Conservation (phyloP, 805 yeast genomes). For the Yarrowia sp. region DNA sequence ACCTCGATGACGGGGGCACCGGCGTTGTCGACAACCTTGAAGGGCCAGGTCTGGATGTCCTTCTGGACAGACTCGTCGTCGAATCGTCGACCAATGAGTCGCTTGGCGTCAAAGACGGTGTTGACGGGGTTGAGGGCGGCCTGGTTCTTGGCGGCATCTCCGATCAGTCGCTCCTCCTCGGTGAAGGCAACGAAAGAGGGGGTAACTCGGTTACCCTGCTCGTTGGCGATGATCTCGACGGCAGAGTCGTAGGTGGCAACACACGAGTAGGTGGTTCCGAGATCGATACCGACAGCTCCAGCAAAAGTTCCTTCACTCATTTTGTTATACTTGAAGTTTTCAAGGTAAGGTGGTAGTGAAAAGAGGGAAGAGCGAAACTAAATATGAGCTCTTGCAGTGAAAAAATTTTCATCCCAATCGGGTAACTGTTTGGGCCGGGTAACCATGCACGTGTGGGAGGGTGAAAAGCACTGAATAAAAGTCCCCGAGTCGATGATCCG, state of each 20-base stretch:
- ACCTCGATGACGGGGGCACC: conserved; percentile 82
- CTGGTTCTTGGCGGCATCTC: conserved; percentile 97
- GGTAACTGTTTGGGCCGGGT: conserved; percentile 7
- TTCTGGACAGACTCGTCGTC: conserved; percentile 80
- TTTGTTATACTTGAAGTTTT: conserved; percentile 13
- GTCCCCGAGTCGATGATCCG: no score
- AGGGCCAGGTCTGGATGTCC: conserved; percentile 94
- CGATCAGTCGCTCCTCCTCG: conserved; percentile 86
- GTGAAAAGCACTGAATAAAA: no score
- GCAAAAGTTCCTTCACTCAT: conserved; percentile 87
- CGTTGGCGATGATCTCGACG: conserved; percentile 95
- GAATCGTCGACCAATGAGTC: conserved; percentile 89
- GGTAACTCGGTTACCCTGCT: conserved; percentile 97
- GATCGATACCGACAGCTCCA: conserved; percentile 99
- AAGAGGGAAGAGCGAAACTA: conserved; percentile 20
- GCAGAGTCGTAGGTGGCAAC: conserved; percentile 93
- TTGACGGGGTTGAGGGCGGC: conserved; percentile 90
- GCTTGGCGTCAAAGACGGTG: conserved; percentile 85
- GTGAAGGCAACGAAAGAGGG: conserved; percentile 96
- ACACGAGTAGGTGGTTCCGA: conserved; percentile 95
- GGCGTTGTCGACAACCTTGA: conserved; percentile 67
- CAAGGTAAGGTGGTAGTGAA: conserved; percentile 24
- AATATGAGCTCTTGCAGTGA: conserved; percentile 13
- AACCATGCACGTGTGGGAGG: conserved; percentile 17
- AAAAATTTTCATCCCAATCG: conserved; percentile 27